These are phyloP conservation scores for Silene vulgaris DNA, from an alignment of 179 eudicot species.

Conservation along the genomic window DNA sequence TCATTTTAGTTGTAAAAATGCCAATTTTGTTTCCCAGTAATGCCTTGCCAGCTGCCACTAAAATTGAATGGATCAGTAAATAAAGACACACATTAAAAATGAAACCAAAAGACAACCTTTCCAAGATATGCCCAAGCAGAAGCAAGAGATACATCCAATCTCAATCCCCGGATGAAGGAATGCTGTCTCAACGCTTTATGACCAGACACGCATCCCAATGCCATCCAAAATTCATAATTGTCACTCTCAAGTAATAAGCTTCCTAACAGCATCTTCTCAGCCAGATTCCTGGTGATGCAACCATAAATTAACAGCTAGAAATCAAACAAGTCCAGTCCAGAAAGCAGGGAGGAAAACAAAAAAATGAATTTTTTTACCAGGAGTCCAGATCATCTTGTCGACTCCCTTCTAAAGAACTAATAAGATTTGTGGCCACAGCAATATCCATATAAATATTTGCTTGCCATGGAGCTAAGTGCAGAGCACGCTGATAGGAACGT, in stretches of 20 bases:
- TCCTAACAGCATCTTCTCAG: constrained; percentile 94
- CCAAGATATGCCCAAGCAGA: constrained; percentile 98
- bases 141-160: constrained; percentile 89
- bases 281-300: constrained; percentile 51
- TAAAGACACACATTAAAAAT: no score
- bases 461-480: constrained; percentile 91
- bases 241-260: constrained; percentile 79
- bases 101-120: constrained; percentile 43
- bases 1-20: no score
- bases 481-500: constrained; percentile 82
- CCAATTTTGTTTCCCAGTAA: no score
- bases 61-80: no score
- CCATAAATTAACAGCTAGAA: constrained; percentile 13
- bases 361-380: constrained; percentile 43
- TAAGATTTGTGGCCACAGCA: constrained; percentile 62
- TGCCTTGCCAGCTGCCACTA: no score
- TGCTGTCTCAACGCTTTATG: constrained; percentile 74
- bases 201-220: constrained; percentile 67
- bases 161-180: constrained; percentile 77
- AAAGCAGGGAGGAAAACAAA: not conserved
- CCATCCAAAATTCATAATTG: constrained; percentile 87
- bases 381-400: constrained; percentile 30
- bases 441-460: constrained; percentile 84
- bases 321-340: not conserved
- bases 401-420: constrained; percentile 41